Evolutionary conservation across 1,139 yeast genomes (phyloP).

Genomic region (Taiozyma onychis): DNA sequence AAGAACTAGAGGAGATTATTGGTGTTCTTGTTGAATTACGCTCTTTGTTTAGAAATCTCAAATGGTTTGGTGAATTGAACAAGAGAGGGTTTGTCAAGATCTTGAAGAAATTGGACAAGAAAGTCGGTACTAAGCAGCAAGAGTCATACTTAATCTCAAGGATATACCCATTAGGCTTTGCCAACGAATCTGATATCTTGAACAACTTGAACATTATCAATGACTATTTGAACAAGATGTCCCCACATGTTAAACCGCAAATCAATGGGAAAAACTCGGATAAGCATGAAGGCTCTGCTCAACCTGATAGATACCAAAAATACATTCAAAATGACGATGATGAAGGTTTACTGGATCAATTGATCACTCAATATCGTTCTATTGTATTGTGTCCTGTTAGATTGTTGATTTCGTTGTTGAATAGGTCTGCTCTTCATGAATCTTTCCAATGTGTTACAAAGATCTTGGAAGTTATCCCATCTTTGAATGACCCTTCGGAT

Average conservation of each 20-base stretch:
- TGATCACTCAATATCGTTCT: conserved; percentile 35
- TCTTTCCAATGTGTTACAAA: conserved; percentile 53
- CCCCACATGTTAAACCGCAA: conserved; percentile 28
- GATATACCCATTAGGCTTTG: conserved; percentile 71
- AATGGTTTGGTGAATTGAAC: conserved; percentile 93
- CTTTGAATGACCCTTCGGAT: conserved; percentile 60
- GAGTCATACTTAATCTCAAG: conserved; percentile 63
- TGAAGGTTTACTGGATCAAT: conserved; percentile 34
- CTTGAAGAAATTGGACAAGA: conserved; percentile 85
- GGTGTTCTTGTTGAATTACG: conserved; percentile 74
- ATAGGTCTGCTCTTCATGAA: conserved; percentile 51
- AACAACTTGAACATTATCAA: conserved; percentile 52
- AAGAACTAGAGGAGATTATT: conserved; percentile 75
- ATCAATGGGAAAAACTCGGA: conserved; percentile 2
- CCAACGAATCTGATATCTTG: conserved; percentile 55
- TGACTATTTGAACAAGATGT: conserved; percentile 42
- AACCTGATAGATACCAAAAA: conserved; percentile 28
- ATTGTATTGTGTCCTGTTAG: conserved; percentile 29
- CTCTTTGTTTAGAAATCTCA: conserved; percentile 71
- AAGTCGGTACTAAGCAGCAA: conserved; percentile 65
- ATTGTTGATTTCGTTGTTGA: conserved; percentile 41
- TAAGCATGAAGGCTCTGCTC: conserved; percentile 9
- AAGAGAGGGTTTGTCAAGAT: conserved; percentile 88
- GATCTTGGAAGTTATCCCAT: conserved; percentile 42
- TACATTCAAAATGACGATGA: conserved; percentile 42